phyloP scores from a whole-genome alignment of 192 early-diverging fungal species.

The Ambispora gerdemannii region DNA sequence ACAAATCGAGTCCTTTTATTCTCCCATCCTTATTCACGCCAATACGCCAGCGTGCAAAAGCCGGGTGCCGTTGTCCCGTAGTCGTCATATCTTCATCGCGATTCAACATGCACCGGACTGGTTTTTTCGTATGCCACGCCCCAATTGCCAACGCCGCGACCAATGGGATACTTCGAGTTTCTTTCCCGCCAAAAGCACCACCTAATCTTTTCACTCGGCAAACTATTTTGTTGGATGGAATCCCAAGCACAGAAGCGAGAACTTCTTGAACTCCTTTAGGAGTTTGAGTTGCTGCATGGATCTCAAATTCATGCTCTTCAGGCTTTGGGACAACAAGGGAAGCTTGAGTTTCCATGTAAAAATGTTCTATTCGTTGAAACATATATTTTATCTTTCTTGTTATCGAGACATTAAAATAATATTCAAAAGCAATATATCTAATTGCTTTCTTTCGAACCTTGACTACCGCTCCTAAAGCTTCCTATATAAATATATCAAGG shows the following conservation, averaged over 20 bases:
- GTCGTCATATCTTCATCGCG: conserved; percentile 83
- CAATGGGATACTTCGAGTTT: conserved; percentile 63
- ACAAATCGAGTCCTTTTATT: conserved; percentile 57
- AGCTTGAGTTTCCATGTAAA: conserved; percentile 81
- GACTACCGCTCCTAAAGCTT: conserved; percentile 11
- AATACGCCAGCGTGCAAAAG: conserved; percentile 72
- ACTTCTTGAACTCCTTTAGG: conserved; percentile 70
- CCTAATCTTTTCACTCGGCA: conserved; percentile 81
- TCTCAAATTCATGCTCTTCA: conserved; percentile 77
- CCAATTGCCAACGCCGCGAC: conserved; percentile 65
- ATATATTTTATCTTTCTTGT: no score
- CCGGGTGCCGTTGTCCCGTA: conserved; percentile 75
- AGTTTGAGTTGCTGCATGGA: conserved; percentile 76
- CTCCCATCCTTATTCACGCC: conserved; percentile 67
- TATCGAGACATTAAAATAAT: no score
- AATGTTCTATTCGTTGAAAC: conserved; percentile 90
- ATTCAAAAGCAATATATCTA: no score
- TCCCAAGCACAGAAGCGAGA: conserved; percentile 67
- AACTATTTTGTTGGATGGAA: conserved; percentile 65
- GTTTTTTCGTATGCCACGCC: conserved; percentile 57
- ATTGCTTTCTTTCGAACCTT: no score
- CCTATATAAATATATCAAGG: conserved; percentile 6
- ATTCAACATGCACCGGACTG: conserved; percentile 75
- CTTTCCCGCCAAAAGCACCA: conserved; percentile 85
- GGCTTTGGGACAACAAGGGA: conserved; percentile 63